phyloP scores from a whole-genome alignment of 1,139 yeast genomes.

The Geotrichum reessii region DNA sequence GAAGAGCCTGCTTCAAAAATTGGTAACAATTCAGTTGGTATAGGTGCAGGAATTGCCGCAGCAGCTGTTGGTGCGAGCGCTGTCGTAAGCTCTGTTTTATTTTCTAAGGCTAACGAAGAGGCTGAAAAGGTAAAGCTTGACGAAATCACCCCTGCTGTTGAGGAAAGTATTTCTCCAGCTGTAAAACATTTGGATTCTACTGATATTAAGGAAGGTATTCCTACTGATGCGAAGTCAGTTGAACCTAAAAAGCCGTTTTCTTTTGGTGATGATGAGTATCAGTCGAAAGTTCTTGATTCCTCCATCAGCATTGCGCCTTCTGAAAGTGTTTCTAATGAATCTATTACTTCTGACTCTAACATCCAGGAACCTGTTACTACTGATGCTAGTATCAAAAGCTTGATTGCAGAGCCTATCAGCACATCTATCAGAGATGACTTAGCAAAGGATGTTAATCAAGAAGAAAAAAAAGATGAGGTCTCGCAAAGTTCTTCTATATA shows the following conservation, averaged over 20 bases:
- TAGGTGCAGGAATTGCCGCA: conserved; percentile 30
- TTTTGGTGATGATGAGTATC: neutral
- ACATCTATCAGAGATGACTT: neutral
- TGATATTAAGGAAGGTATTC: neutral
- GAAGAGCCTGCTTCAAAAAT: neutral
- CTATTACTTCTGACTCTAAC: neutral
- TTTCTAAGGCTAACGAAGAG: neutral
- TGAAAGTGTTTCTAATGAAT: neutral
- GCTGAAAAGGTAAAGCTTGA: neutral
- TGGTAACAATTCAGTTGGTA: conserved; percentile 10
- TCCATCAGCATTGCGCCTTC: neutral
- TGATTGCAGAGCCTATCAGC: neutral
- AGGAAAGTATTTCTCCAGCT: conserved; percentile 16
- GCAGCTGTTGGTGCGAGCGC: conserved; percentile 26
- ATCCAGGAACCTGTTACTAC: neutral
- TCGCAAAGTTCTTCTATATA: conserved; percentile 21
- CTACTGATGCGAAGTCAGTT: neutral
- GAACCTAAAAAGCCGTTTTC: neutral
- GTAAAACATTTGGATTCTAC: conserved; percentile 2
- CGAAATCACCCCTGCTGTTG: conserved; percentile 20
- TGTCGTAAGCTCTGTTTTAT: conserved; percentile 20
- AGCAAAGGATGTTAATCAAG: neutral
- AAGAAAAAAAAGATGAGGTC: neutral
- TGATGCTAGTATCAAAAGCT: neutral
- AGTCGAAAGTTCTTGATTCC: neutral